Conservation (phyloP, 768 basidiomycete species). For the Agaricus bisporus region DNA sequence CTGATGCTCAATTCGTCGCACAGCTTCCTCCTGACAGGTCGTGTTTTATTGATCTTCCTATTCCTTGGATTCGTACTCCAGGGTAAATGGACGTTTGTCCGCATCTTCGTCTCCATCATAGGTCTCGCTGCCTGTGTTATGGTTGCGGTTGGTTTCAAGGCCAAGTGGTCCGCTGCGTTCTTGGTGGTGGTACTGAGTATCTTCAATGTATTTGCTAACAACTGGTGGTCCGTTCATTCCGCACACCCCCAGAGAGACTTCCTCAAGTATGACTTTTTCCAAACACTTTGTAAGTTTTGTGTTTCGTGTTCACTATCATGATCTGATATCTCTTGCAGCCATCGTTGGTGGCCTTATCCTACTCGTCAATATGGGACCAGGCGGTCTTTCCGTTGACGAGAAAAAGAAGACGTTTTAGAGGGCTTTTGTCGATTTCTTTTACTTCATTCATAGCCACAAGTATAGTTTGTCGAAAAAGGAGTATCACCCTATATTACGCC, state of each 20-base stretch:
- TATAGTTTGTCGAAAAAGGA: background rate
- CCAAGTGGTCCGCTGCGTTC: constrained; percentile 97
- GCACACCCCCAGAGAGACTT: constrained; percentile 96
- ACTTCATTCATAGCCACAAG: background rate
- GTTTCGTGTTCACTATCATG: background rate
- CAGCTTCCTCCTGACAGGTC: constrained; percentile 96
- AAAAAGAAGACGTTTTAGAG: constrained; percentile 92
- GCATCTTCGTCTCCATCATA: constrained; percentile 82
- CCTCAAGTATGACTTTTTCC: constrained; percentile 99
- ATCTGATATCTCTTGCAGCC: constrained; percentile 28
- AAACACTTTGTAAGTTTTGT: constrained; percentile 66
- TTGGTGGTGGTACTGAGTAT: constrained; percentile 85
- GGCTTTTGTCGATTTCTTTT: constrained; percentile 2
- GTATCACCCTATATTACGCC: background rate
- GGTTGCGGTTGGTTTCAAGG: constrained; percentile 99
- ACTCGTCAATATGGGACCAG: constrained; percentile 97
- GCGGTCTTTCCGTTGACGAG: constrained; percentile 96
- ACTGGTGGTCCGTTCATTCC: constrained; percentile 94
- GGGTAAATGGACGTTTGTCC: constrained; percentile 83
- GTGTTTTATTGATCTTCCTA: constrained; percentile 96
- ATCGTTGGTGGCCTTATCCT: constrained; percentile 97
- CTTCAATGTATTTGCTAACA: constrained; percentile 98
- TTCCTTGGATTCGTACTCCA: constrained; percentile 97
- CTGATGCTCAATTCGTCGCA: background rate
- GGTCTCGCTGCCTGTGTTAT: constrained; percentile 90